Base-by-base conservation (phyloP, 345 rosid species). In the Camelina hispida region DNA sequence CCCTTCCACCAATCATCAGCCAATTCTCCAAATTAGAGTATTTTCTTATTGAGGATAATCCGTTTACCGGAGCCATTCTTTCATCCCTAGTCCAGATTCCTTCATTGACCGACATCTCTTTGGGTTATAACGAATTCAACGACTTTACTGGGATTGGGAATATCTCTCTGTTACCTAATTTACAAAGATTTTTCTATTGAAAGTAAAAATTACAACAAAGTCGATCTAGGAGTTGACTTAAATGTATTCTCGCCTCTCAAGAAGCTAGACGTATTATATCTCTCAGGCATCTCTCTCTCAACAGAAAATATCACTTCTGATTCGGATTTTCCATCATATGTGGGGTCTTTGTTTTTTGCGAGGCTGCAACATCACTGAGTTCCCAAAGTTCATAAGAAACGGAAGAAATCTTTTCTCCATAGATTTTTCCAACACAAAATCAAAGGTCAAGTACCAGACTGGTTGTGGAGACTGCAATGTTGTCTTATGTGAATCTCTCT, bases 361-460 rank as follows among this genome's bases (percentile, higher is more conserved):
- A n/a, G 40, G 40, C 12, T 57, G 62, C 40, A 57, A 57, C 40
- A 30, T 57, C 22, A 30, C 1, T 57, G 40, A 57, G 22, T 14
- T 57, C 20, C 62, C 62, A 7, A 18, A 57, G 40, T 32, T 57
- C 42, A 32, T 57, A 28, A 57, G 22, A 32, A 5, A 57, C 13
- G 12, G 4, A n/a, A 32, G 40, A 57, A 30, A 15, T 1, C 4
- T 57, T 20, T 20, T 20, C 22, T 20, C 4, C 0, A 0, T 57
- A 30, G 0, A 30, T 6, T 14, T 57, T n/a, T 32, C 42, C 22
- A 32, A 57, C 62, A 57, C 62, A 57, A 32, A n/a, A 57, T 56
- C 40, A 56, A 56, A 56, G 62, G 62, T 56, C 40, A 56, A 30
- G 40, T 56, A 15, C 62, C 62, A 56, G 13, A 30, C 20, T 30